Conservation (phyloP, 129 eudicot genomes). For the Escallonia herrerae region DNA sequence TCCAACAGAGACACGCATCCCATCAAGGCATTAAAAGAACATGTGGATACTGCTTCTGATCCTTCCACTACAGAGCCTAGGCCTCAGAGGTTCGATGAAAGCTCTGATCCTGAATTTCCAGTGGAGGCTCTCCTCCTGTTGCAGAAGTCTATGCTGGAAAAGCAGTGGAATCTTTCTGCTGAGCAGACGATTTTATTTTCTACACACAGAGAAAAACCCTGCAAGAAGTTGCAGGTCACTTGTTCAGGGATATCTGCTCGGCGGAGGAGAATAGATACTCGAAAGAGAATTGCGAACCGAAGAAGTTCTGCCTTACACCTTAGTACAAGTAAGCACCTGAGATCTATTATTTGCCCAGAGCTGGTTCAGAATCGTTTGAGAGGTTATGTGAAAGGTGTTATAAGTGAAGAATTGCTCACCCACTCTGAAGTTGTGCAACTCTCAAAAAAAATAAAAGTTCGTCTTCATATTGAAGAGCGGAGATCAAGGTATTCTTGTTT, state of each 20-base stretch:
- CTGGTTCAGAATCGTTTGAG: conserved; percentile 54
- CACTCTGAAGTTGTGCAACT: conserved; percentile 78
- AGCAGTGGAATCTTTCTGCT: conserved; percentile 78
- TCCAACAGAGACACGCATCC: conserved; percentile 40
- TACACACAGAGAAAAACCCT: conserved; percentile 17
- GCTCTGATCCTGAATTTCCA: conserved; percentile 26
- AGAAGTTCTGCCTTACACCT: conserved; percentile 24
- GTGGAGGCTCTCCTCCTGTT: conserved; percentile 78
- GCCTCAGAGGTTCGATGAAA: conserved; percentile 33
- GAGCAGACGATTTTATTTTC: conserved; percentile 17
- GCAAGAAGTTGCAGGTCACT: conserved; percentile 40
- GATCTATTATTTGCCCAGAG: conserved; percentile 49
- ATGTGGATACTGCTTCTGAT: conserved; percentile 39
- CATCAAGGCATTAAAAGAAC: conserved; percentile 65
- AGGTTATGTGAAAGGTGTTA: conserved; percentile 78
- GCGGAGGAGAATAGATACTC: conserved; percentile 53
- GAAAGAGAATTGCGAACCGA: conserved; percentile 29
- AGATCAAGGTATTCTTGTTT: conserved; percentile 47
- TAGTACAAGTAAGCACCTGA: conserved; percentile 26
- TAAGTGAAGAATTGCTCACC: conserved; percentile 55
- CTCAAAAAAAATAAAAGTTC: conserved; percentile 57
- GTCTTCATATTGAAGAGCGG: conserved; percentile 64
- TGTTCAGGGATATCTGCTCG: conserved; percentile 83
- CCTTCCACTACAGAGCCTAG: conserved; percentile 38
- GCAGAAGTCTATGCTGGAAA: conserved; percentile 86